Evolutionary conservation across 331 rosid genomes (phyloP).

Genomic region (Malus hybrid): DNA sequence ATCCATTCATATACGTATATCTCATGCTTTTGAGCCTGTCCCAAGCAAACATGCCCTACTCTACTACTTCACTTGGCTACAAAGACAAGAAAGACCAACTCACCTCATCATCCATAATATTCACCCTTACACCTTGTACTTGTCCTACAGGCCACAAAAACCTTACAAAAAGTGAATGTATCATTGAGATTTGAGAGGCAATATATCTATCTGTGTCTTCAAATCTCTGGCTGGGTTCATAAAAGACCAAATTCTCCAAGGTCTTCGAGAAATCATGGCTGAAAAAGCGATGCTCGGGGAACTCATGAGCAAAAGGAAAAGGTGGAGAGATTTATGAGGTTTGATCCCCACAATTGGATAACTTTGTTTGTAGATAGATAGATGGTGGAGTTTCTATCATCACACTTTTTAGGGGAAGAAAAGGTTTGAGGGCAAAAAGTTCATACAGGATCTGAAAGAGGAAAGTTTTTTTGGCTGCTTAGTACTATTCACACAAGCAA

Average conservation of each 20-base stretch:
- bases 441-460: background rate
- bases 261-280: slow-evolving; percentile 16
- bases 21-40: slow-evolving; percentile 47
- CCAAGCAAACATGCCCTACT: slow-evolving; percentile 53
- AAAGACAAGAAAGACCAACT: slow-evolving; percentile 93
- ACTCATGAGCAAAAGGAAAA: background rate
- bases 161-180: background rate
- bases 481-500: background rate
- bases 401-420: background rate
- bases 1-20: background rate
- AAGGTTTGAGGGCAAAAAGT: background rate
- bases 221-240: background rate
- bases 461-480: background rate
- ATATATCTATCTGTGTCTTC: background rate
- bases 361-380: background rate
- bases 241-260: background rate
- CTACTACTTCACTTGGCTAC: slow-evolving; percentile 40
- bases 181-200: background rate
- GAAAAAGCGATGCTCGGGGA: background rate
- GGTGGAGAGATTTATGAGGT: slow-evolving; percentile 2
- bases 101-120: slow-evolving; percentile 15
- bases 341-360: slow-evolving; percentile 1
- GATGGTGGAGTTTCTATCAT: background rate
- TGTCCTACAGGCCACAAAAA: background rate
- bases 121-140: slow-evolving; percentile 29